Base-by-base conservation (phyloP, 1,284 basidiomycete species). In the Ustilago sp. region DNA sequence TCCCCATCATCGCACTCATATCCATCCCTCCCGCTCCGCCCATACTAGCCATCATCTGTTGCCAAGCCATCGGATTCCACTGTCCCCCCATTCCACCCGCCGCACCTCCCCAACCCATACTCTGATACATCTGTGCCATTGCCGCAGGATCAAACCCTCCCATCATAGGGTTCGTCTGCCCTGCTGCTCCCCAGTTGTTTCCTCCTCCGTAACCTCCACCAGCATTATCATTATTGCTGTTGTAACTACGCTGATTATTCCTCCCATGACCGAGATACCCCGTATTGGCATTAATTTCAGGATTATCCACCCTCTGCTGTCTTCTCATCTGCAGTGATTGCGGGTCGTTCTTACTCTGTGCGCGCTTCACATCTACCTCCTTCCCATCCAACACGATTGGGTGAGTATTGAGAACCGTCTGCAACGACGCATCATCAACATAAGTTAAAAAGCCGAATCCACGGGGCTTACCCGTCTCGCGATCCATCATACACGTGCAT, bases 361-460 rank as follows among this genome's bases (percentile, higher is more conserved):
- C 83, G 3, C 80, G 71, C 87, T 98, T 98, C 63, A 98, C 94
- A 83, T 98, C 95, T 80, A 98, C 95, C 93, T 96, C 80, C 65
- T 87, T 85, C 5, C 87, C 87, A 36, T 87, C 85, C 53, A 87
- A 82, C 32, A 83, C 75, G 50, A 87, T 75, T 41, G 86, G 86
- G 15, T 77, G 79, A 4, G 71, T 71, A 13, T 51, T 63, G 23
- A 87, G 65, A 12, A 85, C 80, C 35, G 91, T 91, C 69, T 94
- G 91, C 47, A 95, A 93, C 74, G 93, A 91, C 9, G 92, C 91
- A 77, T 95, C 93, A 83, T 95, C 93, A 36, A 88, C 89, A 81
- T 98, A 97, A 0, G 94, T 97, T 23, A 99, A 92, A 84, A 99
- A 99, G 0, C 97, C 97, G 81, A 98, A 99, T 6, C 97, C 97